These are phyloP conservation scores for Tephrocybe sp. DNA, from an alignment of 768 basidiomycete genomes.

Conservation along the genomic window DNA sequence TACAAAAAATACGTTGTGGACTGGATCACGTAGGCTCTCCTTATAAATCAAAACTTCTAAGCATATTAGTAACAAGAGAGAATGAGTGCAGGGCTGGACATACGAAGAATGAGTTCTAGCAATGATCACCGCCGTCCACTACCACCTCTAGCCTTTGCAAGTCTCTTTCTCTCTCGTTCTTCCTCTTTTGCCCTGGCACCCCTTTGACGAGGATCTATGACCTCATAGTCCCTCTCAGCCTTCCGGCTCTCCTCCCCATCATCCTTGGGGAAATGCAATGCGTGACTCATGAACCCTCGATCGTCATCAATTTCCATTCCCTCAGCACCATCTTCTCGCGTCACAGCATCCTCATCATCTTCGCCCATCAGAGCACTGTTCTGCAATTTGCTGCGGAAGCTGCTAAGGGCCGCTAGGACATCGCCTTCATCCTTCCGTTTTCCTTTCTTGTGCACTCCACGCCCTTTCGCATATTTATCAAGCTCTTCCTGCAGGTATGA, in stretches of 20 bases:
- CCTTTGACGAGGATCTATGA: constrained; percentile 79
- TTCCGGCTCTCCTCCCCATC: constrained; percentile 72
- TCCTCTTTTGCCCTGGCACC: constrained; percentile 76
- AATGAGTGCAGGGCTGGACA: not conserved
- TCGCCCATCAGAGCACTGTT: constrained; percentile 29
- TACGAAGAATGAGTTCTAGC: too few relatives aligned
- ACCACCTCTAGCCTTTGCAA: constrained; percentile 30
- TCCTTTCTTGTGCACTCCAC: constrained; percentile 53
- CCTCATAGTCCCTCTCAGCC: constrained; percentile 84
- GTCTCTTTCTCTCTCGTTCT: constrained; percentile 63
- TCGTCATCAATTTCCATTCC: constrained; percentile 81
- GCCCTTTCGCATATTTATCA: constrained; percentile 71
- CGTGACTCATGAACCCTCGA: constrained; percentile 68
- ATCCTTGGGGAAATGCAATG: constrained; percentile 75
- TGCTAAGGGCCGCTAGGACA: constrained; percentile 63
- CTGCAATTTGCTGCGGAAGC: constrained; percentile 71
- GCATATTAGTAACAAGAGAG: too few relatives aligned
- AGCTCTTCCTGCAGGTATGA: constrained; percentile 82
- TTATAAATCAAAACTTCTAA: too few relatives aligned
- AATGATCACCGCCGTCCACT: constrained; percentile 21
- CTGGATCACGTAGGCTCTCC: too few relatives aligned
- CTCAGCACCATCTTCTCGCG: constrained; percentile 22
- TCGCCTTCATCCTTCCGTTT: constrained; percentile 67
- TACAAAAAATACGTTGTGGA: too few relatives aligned
- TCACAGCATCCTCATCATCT: constrained; percentile 16